These are phyloP conservation scores for Pestalotiopsis sp. DNA, from an alignment of 2,329 filamentous ascomycete species.

Conservation along the genomic window DNA sequence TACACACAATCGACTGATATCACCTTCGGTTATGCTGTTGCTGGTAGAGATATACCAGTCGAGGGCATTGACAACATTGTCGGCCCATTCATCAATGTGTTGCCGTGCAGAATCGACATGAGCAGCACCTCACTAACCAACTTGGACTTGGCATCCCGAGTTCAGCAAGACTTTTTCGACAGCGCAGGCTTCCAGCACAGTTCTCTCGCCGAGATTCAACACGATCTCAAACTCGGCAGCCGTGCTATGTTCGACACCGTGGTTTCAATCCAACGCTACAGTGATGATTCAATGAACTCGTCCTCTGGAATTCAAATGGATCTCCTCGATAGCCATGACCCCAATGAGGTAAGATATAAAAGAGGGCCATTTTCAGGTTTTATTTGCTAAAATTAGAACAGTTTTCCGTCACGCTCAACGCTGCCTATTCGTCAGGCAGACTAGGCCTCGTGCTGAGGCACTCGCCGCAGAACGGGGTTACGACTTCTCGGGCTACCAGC, in stretches of 20 bases:
- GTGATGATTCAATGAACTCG: constrained; percentile 8
- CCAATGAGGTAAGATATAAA: not conserved
- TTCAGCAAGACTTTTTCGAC: constrained; percentile 13
- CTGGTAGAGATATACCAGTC: not conserved
- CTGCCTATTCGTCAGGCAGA: constrained; percentile 7
- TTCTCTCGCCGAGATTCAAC: constrained; percentile 13
- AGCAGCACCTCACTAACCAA: not conserved
- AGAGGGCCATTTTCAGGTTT: not conserved
- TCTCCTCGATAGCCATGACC: constrained; percentile 11
- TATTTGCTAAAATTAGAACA: not conserved
- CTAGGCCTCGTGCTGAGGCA: constrained; percentile 8
- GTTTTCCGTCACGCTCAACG: constrained; percentile 14
- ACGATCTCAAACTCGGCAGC: constrained; percentile 8
- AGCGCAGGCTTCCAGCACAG: constrained; percentile 10
- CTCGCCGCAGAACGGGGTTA: constrained; percentile 10
- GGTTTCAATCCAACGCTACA: constrained; percentile 12
- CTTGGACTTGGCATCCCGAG: not conserved
- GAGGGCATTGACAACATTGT: constrained; percentile 8
- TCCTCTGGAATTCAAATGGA: constrained; percentile 12
- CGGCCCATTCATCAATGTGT: constrained; percentile 11
- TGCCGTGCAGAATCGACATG: constrained; percentile 7
- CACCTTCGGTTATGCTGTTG: not conserved
- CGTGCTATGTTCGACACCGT: constrained; percentile 9
- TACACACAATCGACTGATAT: constrained; percentile 5
- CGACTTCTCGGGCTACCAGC: constrained; percentile 5